Conservation (phyloP, 495 filamentous ascomycete species). For the Collariella sp. region DNA sequence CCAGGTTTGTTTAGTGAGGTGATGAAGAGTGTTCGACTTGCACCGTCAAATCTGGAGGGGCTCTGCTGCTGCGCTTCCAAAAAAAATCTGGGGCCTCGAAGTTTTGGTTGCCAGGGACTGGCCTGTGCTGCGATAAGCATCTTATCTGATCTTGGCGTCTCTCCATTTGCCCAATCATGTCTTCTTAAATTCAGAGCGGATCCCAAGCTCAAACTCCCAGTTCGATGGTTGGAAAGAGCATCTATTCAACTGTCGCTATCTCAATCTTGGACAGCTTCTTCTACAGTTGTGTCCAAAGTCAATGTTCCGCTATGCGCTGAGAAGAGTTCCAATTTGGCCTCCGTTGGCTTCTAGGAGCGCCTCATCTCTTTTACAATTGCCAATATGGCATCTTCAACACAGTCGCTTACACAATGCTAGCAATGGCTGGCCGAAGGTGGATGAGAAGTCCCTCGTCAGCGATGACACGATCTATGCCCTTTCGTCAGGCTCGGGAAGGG, state of each 20-base stretch:
- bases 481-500: slow-evolving; percentile 76
- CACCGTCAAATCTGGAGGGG: slow-evolving; percentile 6
- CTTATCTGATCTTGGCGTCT: slow-evolving; percentile 8
- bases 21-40: neutral
- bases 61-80: slow-evolving; percentile 2
- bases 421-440: neutral
- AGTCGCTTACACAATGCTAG: neutral
- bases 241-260: neutral
- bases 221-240: neutral
- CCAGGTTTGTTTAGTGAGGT: neutral
- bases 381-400: no score
- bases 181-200: neutral
- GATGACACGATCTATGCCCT: slow-evolving; percentile 81
- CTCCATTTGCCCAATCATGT: slow-evolving; percentile 1
- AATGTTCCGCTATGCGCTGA: slow-evolving; percentile 33
- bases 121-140: neutral
- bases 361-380: neutral
- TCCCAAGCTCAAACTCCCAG: neutral
- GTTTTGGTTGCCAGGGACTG: slow-evolving; percentile 3
- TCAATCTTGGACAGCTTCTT: neutral
- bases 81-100: slow-evolving; percentile 13
- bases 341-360: neutral
- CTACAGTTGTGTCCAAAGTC: slow-evolving; percentile 13
- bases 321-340: slow-evolving; percentile 7
- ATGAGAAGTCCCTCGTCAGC: neutral